Base-by-base conservation (phyloP, 805 yeast genomes). In the Saccharomycopsis lassenensis region DNA sequence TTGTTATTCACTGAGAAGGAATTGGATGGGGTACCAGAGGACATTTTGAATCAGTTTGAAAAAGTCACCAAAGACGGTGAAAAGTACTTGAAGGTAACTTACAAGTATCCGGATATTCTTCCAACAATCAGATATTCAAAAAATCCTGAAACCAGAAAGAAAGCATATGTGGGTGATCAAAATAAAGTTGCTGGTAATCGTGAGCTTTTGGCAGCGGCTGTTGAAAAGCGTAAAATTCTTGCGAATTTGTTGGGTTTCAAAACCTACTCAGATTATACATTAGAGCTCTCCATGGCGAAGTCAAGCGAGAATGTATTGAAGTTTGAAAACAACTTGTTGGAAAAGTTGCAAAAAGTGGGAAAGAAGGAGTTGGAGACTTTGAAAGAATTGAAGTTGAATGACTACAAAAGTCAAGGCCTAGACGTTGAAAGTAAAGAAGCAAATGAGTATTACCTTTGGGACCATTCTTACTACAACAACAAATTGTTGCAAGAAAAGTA, bases 251-350 rank as follows among this genome's bases (percentile, higher is more conserved):
- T 83, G 49, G 91, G 86, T 15, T 84, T 78, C 56, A 55, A 66
- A 6, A 71, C 71, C 38, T 84, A 69, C 55, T 74, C 91, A 1
- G 79, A 76, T 36, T 82, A 69, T 51, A 69, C 75, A 23, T 63
- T 84, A 45, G 89, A 83, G 44, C 78, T 74, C 36, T 69, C 85
- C 53, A 78, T 84, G 87, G 94, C 94, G 28, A 79, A 83, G 50
- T 65, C 61, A 19, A 71, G 77, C 28, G 62, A 64, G 31, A 69
- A 60, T 17, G 94, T 82, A 15, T 51, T 68, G 47, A 51, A 56
- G 24, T 84, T 84, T 50, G 65, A 84, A 46, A 51, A 61, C 18
- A 87, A 81, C 51, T 64, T 84, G 50, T 67, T 65, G 45, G 47
- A 49, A 3, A 78, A 76, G 52, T 61, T 82, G 35, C 57, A 61